Evolutionary conservation across 1,284 basidiomycete genomes (phyloP), one percentile per base, ranked within the genome.

Genomic region (Boletellus sp.): DNA sequence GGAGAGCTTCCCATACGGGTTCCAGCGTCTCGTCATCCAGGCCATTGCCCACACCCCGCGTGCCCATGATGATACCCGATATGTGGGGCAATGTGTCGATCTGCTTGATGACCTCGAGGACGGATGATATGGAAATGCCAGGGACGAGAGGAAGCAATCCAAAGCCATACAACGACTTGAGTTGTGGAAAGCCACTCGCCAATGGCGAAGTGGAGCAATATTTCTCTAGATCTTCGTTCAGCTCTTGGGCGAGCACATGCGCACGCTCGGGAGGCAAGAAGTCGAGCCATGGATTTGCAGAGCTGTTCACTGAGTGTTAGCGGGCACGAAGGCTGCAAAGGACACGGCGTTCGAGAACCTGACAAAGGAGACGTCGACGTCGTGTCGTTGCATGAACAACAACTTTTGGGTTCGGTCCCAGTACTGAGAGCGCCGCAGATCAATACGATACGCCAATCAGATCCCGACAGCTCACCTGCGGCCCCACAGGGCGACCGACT

Each of bases 281-380:
- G 67, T 93, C 91, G 22, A 93, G 78, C 91, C 91, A 93, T 13
- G 91, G 90, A 62, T 93, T 93, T 26, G 91, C 91, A 15, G 86
- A 79, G 66, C 89, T 82, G 55, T 53, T 52, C 47, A 28, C 15
- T 40, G 53, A 43, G 8, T 35, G 46, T 58, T 45, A 58, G 58
- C 50, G 43, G 54, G n/a, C 24, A 45, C 22, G 46, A 53, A 49
- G 45, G 26, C 36, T 41, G 47, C 11, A 30, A 35, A 36, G 36
- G 39, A 50, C 21, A 16, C 36, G 48, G 21, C n/a, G 4, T 16
- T 32, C 56, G 22, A 52, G 35, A 49, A 80, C 78, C 79, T 82
- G 51, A 83, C 76, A 40, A 83, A 69, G 8, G 81, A 83, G 49
- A 81, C 66, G 60, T 83, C 77, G 42, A 85, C 86, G 18, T 72